Percentiles rank a stretch among this genome's conserved stretches.
These are phyloP conservation scores for Coemansia aciculifera DNA, from an alignment of 192 early-diverging fungal genomes.

Conservation along the genomic window DNA sequence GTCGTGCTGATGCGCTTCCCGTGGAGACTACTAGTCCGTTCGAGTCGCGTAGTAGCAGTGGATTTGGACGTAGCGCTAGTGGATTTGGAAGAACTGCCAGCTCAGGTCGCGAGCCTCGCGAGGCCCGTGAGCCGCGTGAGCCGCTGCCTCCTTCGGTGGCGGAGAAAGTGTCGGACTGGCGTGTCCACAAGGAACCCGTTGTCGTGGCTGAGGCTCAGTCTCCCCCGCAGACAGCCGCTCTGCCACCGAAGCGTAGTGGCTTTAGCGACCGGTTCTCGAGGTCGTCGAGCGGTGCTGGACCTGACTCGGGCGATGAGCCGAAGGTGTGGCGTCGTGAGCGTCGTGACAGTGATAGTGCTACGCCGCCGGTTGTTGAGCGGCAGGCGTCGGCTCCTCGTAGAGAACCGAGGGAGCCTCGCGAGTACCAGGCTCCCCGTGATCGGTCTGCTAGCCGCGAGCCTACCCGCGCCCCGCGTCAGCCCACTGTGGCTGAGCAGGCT, in stretches of 20 bases:
- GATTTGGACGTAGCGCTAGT: slow-evolving; percentile 21
- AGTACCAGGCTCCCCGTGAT: slow-evolving; percentile 15
- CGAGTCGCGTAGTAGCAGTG: slow-evolving; percentile 39
- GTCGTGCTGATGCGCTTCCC: slow-evolving; percentile 21
- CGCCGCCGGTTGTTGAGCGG: neutral
- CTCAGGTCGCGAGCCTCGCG: slow-evolving; percentile 2
- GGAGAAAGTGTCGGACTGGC: slow-evolving; percentile 34
- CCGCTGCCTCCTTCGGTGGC: slow-evolving; percentile 31
- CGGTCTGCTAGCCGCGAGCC: slow-evolving; percentile 25
- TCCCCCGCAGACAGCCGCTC: neutral
- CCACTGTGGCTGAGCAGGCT: slow-evolving; percentile 24
- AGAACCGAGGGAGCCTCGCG: slow-evolving; percentile 10
- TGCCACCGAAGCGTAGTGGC: neutral
- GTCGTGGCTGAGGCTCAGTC: neutral
- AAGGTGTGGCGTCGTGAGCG: slow-evolving; percentile 2
- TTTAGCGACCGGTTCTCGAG: slow-evolving; percentile 32
- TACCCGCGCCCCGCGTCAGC: slow-evolving; percentile 28
- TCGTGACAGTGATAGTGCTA: neutral
- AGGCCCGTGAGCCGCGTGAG: slow-evolving; percentile 21
- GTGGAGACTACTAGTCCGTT: slow-evolving; percentile 14
- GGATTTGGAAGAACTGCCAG: slow-evolving; percentile 9
- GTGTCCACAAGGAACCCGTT: slow-evolving; percentile 30
- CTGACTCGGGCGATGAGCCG: slow-evolving; percentile 18
- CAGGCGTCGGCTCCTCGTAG: neutral
- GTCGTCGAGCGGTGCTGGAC: slow-evolving; percentile 26